Conservation (phyloP, 129 eudicot species). For the Daucus carota region DH1_v3.0 NC_030386.2:39721501-39722000, state of each 20-base stretch:
- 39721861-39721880: conserved; percentile 58
- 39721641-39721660: not conserved
- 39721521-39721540: not conserved
- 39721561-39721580: not conserved
- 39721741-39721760: conserved; percentile 41
- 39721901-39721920: conserved; percentile 83
- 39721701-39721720: conserved; percentile 70
- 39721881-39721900: conserved; percentile 62
- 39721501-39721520: not conserved
- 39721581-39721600: not conserved
- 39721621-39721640: not conserved
- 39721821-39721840: conserved; percentile 80
- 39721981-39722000: conserved; percentile 36
- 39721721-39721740: conserved; percentile 81
- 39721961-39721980: conserved; percentile 50
- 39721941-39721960: conserved; percentile 79
- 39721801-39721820: conserved; percentile 88
- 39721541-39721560: no score
- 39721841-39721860: conserved; percentile 78
- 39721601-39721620: not conserved
- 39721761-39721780: conserved; percentile 35
- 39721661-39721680: not conserved
- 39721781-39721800: conserved; percentile 60
- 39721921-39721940: conserved; percentile 82
- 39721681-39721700: conserved; percentile 67